These are phyloP conservation scores for Ceratocystis destructans DNA, from an alignment of 2,329 filamentous ascomycete genomes.

Conservation along the genomic window DNA sequence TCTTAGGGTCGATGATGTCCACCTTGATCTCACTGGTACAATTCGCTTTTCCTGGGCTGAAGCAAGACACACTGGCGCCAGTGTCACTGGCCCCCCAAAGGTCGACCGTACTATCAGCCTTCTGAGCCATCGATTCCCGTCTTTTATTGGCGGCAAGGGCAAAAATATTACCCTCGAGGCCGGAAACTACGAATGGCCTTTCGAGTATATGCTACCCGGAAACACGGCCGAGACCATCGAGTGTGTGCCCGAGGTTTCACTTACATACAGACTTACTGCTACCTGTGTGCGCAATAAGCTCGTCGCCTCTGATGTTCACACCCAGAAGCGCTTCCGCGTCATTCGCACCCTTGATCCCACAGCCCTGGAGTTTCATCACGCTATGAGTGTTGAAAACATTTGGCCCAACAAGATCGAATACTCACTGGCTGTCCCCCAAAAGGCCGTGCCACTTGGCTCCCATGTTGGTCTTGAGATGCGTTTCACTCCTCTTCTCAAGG, in stretches of 20 bases:
- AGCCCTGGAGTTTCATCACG: conserved; percentile 65
- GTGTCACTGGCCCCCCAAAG: conserved; percentile 30
- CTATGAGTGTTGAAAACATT: conserved; percentile 91
- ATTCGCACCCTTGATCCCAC: conserved; percentile 65
- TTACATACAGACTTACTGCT: conserved; percentile 84
- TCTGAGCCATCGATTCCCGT: conserved; percentile 54
- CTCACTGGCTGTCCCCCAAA: conserved; percentile 81
- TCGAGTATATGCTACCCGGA: conserved; percentile 60
- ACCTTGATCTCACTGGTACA: conserved; percentile 56
- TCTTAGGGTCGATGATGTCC: conserved; percentile 58
- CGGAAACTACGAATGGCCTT: conserved; percentile 75
- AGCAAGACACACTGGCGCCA: conserved; percentile 6
- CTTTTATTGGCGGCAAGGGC: conserved; percentile 46
- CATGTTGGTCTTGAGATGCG: conserved; percentile 70
- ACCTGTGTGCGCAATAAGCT: conserved; percentile 78
- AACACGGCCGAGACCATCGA: conserved; percentile 76
- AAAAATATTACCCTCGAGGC: conserved; percentile 48
- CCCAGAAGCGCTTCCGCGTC: conserved; percentile 64
- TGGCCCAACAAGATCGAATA: conserved; percentile 98
- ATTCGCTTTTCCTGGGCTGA: conserved; percentile 37
- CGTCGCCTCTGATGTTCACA: conserved; percentile 62
- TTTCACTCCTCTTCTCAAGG: conserved; percentile 78
- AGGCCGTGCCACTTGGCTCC: conserved; percentile 90
- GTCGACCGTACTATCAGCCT: conserved; percentile 47
- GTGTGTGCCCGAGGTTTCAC: conserved; percentile 70